Base-by-base conservation (phyloP, 208 protist genomes). In the Leishmania amazonensis region DNA sequence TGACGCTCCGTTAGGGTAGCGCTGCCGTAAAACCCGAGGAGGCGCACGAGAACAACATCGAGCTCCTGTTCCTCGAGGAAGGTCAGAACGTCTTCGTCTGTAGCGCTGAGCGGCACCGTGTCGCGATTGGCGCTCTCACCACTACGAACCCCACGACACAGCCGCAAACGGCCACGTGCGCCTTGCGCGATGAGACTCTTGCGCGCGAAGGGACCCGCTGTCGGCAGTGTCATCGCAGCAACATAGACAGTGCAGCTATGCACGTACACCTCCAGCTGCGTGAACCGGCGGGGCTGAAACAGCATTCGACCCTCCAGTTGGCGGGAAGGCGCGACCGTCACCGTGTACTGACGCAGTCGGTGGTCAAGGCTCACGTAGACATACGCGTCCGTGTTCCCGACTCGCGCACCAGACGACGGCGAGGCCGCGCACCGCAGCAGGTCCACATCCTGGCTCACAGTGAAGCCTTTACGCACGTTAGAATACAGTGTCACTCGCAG, bases 21-120 rank as follows among this genome's bases (percentile, higher is more conserved):
- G 42, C 73, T 85, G 47, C 78, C 62, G 67, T 93, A 93, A 35
- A 94, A 75, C 31, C 85, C 88, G 42, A 84, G 47, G 8, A 90
- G 67, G 8, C 88, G 86, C 70, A 97, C 35, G 28, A 89, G 78
- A 60, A 95, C 28, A 24, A 97, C 38, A 78, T 97, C 92, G 28
- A 96, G 35, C 70, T 95, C 92, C 31, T 82, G 67, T 57, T 80
- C 40, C 38, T 71, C 40, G 42, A 86, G 83, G 9, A 86, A 19
- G 11, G 54, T 76, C 21, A 82, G 38, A n/a, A 83, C 38, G 31
- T 86, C 79, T 2, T 82, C 83, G 58, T 80, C 42, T 5, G 79
- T 75, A 11, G 83, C 79, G n/a, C 35, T 24, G 5, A 49, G 19
- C 8, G 83, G 78, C 45, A 86, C 79, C 15, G 78, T 81, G 75